Evolutionary conservation across 129 eudicot genomes (phyloP).

Genomic region (Flaveria sonorensis): DNA sequence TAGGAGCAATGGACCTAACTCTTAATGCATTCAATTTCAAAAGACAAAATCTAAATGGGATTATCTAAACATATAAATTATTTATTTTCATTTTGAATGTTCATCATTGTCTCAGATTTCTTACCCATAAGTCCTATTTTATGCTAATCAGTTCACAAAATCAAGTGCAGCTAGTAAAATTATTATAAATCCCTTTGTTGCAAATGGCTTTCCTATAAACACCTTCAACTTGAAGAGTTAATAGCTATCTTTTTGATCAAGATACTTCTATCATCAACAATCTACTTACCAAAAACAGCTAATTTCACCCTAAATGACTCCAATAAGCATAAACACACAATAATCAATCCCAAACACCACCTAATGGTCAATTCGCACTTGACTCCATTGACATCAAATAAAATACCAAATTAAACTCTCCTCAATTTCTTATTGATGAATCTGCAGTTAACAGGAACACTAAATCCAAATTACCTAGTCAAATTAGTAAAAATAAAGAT

Average conservation of each 20-base stretch:
- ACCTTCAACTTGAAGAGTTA: background rate
- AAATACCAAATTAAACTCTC: background rate
- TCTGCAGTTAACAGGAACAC: background rate
- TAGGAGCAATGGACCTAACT: constrained; percentile 10
- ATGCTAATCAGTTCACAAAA: background rate
- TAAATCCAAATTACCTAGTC: background rate
- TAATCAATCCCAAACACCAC: background rate
- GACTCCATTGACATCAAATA: background rate
- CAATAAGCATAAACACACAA: background rate
- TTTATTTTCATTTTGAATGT: background rate
- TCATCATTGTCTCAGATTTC: background rate
- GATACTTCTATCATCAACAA: background rate
- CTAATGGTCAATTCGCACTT: background rate
- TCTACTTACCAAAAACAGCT: background rate
- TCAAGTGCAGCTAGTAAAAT: background rate
- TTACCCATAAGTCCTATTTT: background rate
- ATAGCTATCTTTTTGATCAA: no score
- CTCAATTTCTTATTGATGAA: background rate
- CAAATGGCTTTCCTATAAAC: background rate
- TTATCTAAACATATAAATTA: background rate
- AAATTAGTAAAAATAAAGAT: background rate
- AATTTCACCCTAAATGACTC: background rate
- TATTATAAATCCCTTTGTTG: background rate
- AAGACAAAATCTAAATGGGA: background rate
- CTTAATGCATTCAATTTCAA: background rate